phyloP scores from a whole-genome alignment of 1,284 basidiomycete species.

The Moesziomyces sp. region DNA sequence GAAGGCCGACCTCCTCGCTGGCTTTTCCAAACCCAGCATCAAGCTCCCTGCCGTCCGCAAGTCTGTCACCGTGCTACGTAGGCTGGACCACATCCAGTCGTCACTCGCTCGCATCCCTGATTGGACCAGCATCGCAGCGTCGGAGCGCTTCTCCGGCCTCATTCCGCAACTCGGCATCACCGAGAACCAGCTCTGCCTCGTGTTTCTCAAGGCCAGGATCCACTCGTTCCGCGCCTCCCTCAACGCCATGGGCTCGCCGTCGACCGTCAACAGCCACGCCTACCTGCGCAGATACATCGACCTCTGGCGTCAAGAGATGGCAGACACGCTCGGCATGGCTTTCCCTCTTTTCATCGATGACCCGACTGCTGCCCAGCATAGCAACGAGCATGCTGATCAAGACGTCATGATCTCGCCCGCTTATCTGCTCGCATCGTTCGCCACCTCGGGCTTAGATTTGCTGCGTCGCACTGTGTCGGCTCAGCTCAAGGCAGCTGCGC shows the following conservation, averaged over 20 bases:
- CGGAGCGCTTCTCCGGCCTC: neutral
- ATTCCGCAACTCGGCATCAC: conserved; percentile 68
- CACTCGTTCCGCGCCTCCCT: conserved; percentile 72
- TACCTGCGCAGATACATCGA: conserved; percentile 78
- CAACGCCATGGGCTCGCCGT: conserved; percentile 51
- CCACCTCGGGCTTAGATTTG: conserved; percentile 18
- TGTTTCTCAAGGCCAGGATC: conserved; percentile 76
- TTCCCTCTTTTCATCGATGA: conserved; percentile 87
- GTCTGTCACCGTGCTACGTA: conserved; percentile 82
- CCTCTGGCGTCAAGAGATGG: conserved; percentile 87
- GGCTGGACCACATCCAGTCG: conserved; percentile 72
- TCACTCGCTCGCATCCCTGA: conserved; percentile 15
- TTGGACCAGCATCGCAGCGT: conserved; percentile 2
- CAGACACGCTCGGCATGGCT: conserved; percentile 90
- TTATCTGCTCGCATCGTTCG: conserved; percentile 38
- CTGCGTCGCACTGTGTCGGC: conserved; percentile 16
- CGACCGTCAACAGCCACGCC: conserved; percentile 23
- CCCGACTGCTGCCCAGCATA: neutral
- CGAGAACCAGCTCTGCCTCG: conserved; percentile 76
- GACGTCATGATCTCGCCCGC: conserved; percentile 18
- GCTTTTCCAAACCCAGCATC: conserved; percentile 79
- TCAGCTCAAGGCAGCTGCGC: conserved; percentile 15
- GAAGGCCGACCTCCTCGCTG: conserved; percentile 76
- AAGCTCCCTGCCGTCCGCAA: conserved; percentile 91
- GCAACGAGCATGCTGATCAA: too few species aligned